phyloP scores from a whole-genome alignment of 2,329 filamentous ascomycete genomes.

The Alternaria alternata region DNA sequence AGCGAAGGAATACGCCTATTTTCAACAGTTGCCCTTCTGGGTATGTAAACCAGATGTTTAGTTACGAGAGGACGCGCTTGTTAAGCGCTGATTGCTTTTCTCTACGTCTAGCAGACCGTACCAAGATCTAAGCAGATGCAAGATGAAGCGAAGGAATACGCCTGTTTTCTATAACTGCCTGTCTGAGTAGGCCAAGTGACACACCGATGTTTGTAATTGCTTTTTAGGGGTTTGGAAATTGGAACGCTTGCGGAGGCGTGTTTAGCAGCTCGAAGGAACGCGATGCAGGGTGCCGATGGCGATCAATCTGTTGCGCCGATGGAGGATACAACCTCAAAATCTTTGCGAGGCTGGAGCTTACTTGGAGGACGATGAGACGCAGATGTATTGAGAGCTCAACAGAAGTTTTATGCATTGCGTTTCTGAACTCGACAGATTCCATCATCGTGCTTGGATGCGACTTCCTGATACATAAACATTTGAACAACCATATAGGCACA shows the following conservation, averaged over 20 bases:
- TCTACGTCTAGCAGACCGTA: background rate
- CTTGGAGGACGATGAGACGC: background rate
- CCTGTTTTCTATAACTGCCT: slow-evolving; percentile 16
- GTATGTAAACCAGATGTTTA: background rate
- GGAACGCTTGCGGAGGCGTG: slow-evolving; percentile 1
- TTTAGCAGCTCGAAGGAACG: background rate
- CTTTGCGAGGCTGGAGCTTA: background rate
- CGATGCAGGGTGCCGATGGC: background rate
- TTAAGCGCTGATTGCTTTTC: slow-evolving; percentile 8
- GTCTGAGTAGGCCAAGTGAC: slow-evolving; percentile 6
- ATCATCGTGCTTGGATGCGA: background rate
- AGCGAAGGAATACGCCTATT: slow-evolving; percentile 18
- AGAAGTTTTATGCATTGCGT: background rate
- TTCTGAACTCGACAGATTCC: background rate
- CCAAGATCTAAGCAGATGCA: slow-evolving; percentile 7
- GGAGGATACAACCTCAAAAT: background rate
- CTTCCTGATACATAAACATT: background rate
- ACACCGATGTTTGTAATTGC: background rate
- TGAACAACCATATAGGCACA: background rate
- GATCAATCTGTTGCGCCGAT: background rate
- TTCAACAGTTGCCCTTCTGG: slow-evolving; percentile 11
- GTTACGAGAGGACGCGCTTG: background rate
- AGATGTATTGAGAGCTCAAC: background rate
- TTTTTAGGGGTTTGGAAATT: background rate
- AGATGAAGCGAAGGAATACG: slow-evolving; percentile 17